Evolutionary conservation across 768 basidiomycete genomes (phyloP).

Genomic region (Russula sp.): DNA sequence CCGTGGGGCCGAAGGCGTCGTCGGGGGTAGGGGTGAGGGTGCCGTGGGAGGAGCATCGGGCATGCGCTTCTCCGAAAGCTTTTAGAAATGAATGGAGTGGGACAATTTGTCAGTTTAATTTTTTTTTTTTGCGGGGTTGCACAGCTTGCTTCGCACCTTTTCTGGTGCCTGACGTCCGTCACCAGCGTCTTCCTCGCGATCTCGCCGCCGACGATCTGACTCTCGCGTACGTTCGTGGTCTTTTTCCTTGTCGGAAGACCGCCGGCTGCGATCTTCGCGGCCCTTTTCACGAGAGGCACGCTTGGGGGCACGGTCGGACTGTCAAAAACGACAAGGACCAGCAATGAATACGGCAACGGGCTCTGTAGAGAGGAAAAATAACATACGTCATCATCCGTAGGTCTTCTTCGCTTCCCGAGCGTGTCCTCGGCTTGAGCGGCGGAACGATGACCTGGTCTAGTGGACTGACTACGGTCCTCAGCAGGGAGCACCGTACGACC

Average conservation of each 20-base stretch:
- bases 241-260: constrained; percentile 58
- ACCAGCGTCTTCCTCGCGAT: constrained; percentile 47
- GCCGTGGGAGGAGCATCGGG: constrained; percentile 40
- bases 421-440: constrained; percentile 48
- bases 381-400: constrained; percentile 68
- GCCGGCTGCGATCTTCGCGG: constrained; percentile 64
- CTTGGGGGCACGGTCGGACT: constrained; percentile 73
- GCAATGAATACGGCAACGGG: neutral
- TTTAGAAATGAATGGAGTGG: neutral
- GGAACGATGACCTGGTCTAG: constrained; percentile 52
- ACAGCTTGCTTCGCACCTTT: constrained; percentile 37
- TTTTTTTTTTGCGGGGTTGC: neutral
- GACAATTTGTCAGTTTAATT: neutral
- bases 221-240: constrained; percentile 58
- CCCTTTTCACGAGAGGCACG: constrained; percentile 73
- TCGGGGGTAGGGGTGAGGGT: constrained; percentile 39
- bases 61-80: constrained; percentile 46
- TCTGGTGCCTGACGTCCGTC: constrained; percentile 45
- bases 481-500: constrained; percentile 30
- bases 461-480: constrained; percentile 52
- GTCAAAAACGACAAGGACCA: constrained; percentile 9
- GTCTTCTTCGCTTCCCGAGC: constrained; percentile 65
- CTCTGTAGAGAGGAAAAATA: constrained; percentile 24
- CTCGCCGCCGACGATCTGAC: constrained; percentile 57
- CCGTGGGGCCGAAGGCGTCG: constrained; percentile 62